Percentiles rank a stretch among this genome's conserved stretches.
Evolutionary conservation across 2,329 filamentous ascomycete species (phyloP).

Genomic region (Clarireedia hainanense): DNA sequence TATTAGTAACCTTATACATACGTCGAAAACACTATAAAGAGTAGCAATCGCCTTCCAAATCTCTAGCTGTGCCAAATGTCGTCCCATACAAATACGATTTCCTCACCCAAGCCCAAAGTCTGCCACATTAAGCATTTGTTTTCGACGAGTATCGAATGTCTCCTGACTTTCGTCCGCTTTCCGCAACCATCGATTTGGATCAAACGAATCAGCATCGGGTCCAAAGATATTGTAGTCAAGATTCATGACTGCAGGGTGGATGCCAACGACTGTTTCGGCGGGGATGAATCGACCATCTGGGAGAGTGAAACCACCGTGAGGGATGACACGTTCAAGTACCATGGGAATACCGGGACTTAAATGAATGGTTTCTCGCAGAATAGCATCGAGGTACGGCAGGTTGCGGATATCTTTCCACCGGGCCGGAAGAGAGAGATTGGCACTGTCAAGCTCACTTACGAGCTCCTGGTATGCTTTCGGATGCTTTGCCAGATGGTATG

Average conservation of each 20-base stretch:
- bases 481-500: background rate
- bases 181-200: slow-evolving; percentile 45
- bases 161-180: background rate
- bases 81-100: background rate
- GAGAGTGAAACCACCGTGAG: slow-evolving; percentile 5
- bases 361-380: background rate
- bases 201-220: slow-evolving; percentile 49
- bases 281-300: slow-evolving; percentile 33
- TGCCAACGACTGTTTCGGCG: slow-evolving; percentile 42
- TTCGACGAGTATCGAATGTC: background rate
- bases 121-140: background rate
- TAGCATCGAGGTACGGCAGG: background rate
- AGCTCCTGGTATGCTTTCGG: background rate
- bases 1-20: background rate
- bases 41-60: background rate
- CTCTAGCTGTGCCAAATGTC: background rate
- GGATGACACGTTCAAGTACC: background rate
- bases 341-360: background rate
- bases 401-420: background rate
- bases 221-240: slow-evolving; percentile 49
- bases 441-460: background rate
- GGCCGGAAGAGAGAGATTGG: background rate
- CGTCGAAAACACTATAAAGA: background rate
- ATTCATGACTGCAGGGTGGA: slow-evolving; percentile 41
- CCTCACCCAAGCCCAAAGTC: background rate